Evolutionary conservation across 2,329 filamentous ascomycete species (phyloP).

Genomic region (Zopfia rhizophila): DNA sequence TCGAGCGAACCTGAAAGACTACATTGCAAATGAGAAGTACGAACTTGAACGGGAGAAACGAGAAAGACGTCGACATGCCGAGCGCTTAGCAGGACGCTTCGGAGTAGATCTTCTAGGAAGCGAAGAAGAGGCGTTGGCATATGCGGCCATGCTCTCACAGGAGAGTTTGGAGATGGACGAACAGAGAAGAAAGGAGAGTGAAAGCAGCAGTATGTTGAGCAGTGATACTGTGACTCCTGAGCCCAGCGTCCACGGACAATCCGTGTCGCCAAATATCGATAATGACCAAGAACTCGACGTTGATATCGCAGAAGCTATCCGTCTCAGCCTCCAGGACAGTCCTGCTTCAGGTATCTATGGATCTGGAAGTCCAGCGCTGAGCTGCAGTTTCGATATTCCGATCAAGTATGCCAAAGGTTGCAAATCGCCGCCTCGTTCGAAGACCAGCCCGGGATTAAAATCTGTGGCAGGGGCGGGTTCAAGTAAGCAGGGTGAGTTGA

Average conservation of each 20-base stretch:
- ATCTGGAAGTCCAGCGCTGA: slow-evolving; percentile 12
- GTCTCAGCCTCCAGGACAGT: slow-evolving; percentile 57
- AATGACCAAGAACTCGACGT: slow-evolving; percentile 63
- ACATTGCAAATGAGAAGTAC: slow-evolving; percentile 85
- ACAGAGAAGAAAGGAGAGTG: slow-evolving; percentile 57
- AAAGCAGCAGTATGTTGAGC: slow-evolving; percentile 49
- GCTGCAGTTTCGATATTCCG: slow-evolving; percentile 54
- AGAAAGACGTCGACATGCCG: slow-evolving; percentile 72
- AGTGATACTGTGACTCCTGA: slow-evolving; percentile 52
- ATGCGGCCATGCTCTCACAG: slow-evolving; percentile 70
- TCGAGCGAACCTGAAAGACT: slow-evolving; percentile 77
- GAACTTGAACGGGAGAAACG: slow-evolving; percentile 81
- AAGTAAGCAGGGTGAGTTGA: slow-evolving; percentile 57
- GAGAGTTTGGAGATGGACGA: slow-evolving; percentile 64
- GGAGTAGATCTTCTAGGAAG: slow-evolving; percentile 77
- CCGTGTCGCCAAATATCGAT: slow-evolving; percentile 42
- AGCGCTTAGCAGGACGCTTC: slow-evolving; percentile 80
- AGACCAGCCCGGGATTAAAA: slow-evolving; percentile 37
- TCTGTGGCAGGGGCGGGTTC: slow-evolving; percentile 49
- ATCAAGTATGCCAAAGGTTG: slow-evolving; percentile 57
- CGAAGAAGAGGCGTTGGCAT: slow-evolving; percentile 71
- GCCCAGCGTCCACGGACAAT: slow-evolving; percentile 37
- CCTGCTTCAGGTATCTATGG: slow-evolving; percentile 25
- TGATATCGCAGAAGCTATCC: slow-evolving; percentile 72
- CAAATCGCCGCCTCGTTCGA: slow-evolving; percentile 36